phyloP scores from a whole-genome alignment of 495 filamentous ascomycete species.

The Penicillium dipodomyicola region DNA sequence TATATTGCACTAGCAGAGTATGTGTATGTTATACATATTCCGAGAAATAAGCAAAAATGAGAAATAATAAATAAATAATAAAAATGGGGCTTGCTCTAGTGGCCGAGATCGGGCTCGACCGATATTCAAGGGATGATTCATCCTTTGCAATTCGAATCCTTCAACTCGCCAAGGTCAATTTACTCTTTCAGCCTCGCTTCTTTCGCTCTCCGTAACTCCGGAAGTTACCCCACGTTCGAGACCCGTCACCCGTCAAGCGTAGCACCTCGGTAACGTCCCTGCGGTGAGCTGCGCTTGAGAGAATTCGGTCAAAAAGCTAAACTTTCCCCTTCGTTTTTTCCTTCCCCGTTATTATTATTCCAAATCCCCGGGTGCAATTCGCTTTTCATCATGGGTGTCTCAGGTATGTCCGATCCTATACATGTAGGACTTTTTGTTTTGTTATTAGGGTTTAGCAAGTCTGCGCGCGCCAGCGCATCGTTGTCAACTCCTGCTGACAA shows the following conservation, averaged over 20 bases:
- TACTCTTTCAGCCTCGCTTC: not conserved
- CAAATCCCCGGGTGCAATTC: not conserved
- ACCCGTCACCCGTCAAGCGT: not conserved
- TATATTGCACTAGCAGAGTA: no score
- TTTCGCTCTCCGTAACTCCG: not conserved
- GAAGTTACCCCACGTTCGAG: not conserved
- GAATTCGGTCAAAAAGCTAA: conserved; percentile 2
- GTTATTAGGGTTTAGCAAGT: not conserved
- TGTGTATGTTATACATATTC: not conserved
- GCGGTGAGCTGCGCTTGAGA: not conserved
- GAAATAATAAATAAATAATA: not conserved
- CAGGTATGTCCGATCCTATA: conserved; percentile 14
- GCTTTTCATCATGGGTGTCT: conserved; percentile 19
- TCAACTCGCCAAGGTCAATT: not conserved
- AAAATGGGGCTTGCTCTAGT: not conserved
- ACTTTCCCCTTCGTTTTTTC: not conserved
- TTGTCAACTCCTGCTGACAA: conserved; percentile 15
- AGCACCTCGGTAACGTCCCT: not conserved
- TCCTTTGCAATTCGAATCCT: conserved; percentile 2
- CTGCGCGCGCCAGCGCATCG: not conserved
- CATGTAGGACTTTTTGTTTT: not conserved
- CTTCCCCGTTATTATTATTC: not conserved
- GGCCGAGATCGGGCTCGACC: conserved; percentile 27
- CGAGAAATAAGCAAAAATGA: not conserved
- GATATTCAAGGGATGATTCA: conserved; percentile 7